Percentiles rank a stretch among this genome's conserved stretches.
Conservation (phyloP, 78 protist genomes). For the Guillardia theta region DNA sequence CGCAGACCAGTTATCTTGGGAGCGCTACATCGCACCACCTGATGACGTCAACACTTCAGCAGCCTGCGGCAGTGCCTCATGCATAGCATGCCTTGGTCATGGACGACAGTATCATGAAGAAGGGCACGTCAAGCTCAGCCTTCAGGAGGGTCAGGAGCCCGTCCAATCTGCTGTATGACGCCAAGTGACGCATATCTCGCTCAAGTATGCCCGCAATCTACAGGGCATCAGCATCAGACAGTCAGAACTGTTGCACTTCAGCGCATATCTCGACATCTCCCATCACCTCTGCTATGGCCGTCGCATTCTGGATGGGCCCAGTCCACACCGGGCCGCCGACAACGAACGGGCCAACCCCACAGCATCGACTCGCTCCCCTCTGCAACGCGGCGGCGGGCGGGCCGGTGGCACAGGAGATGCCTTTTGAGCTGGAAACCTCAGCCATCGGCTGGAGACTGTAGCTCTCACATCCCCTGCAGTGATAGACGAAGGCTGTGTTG, state of each 20-base stretch:
- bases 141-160: background rate
- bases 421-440: background rate
- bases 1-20: background rate
- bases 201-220: too few species aligned
- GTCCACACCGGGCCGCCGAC: slow-evolving; percentile 88
- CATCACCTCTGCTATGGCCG: too few species aligned
- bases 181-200: too few species aligned
- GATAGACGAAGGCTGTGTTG: background rate
- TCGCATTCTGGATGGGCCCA: slow-evolving; percentile 67
- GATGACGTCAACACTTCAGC: background rate
- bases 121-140: background rate
- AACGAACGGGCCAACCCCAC: background rate
- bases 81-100: background rate
- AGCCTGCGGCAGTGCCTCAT: background rate
- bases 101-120: background rate
- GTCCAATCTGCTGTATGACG: background rate
- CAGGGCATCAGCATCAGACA: too few species aligned
- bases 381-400: background rate
- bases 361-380: background rate
- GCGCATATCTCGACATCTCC: too few species aligned
- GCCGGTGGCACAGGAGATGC: background rate
- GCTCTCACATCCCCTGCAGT: background rate
- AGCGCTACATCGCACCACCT: background rate
- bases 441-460: background rate
- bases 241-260: too few species aligned